phyloP scores from a whole-genome alignment of 768 basidiomycete species.

The Xerocomellus chrysenteron region DNA sequence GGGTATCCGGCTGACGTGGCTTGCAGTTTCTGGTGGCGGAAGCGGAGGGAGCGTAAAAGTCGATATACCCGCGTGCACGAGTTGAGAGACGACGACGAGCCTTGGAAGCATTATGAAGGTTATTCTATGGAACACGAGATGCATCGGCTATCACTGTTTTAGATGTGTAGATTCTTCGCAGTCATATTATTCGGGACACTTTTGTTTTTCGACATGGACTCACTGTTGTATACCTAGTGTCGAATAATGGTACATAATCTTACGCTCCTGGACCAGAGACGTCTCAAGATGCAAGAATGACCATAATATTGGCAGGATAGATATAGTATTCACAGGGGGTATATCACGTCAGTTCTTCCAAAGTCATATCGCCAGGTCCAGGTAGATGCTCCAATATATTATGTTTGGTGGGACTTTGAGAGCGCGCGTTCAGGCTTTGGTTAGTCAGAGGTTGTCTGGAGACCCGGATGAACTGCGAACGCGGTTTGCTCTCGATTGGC shows the following conservation, averaged over 20 bases:
- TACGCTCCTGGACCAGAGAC: not conserved
- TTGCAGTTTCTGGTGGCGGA: conserved; percentile 32
- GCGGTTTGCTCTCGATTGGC: conserved; percentile 49
- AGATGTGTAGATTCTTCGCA: not conserved
- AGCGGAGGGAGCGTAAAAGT: conserved; percentile 15
- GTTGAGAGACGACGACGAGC: conserved; percentile 30
- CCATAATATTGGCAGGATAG: conserved; percentile 9
- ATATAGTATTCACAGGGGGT: conserved; percentile 11
- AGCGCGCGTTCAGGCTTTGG: conserved; percentile 38
- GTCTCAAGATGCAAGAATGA: not conserved
- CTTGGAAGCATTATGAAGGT: conserved; percentile 30
- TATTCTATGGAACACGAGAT: conserved; percentile 15
- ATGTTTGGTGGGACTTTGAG: conserved; percentile 16
- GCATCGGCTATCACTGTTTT: conserved; percentile 7
- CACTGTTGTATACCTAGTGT: not conserved
- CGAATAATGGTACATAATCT: not conserved
- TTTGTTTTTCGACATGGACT: not conserved
- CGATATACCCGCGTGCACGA: conserved; percentile 26
- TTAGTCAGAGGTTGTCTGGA: conserved; percentile 46
- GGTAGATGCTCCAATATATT: conserved; percentile 34
- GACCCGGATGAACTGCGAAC: conserved; percentile 49
- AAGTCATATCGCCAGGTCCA: conserved; percentile 49
- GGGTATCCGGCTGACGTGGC: not conserved
- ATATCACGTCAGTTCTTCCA: conserved; percentile 44
- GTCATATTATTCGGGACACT: not conserved